phyloP scores from a whole-genome alignment of 78 protist species.

The Protostelium mycophagum region DNA sequence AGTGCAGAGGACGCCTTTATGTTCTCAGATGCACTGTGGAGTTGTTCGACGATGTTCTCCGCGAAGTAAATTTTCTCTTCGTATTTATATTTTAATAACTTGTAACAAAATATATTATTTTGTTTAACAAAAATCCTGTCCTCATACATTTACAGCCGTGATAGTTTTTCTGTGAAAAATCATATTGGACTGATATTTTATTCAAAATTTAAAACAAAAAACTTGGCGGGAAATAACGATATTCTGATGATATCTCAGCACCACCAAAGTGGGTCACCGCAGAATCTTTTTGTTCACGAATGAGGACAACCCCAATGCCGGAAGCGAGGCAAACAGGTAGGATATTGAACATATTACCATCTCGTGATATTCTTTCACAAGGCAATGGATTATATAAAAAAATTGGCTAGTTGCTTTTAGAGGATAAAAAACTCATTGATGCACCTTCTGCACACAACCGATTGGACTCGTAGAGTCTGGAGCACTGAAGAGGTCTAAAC shows the following conservation, averaged over 20 bases:
- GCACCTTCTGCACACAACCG: too few species aligned
- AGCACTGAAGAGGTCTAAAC: too few species aligned
- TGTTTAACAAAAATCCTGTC: neutral
- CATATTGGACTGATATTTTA: neutral
- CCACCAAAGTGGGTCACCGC: slow-evolving; percentile 14
- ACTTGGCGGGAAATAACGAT: too few species aligned
- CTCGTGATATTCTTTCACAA: too few species aligned
- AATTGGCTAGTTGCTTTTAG: too few species aligned
- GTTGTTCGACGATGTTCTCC: slow-evolving; percentile 66
- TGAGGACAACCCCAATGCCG: slow-evolving; percentile 16
- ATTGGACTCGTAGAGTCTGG: too few species aligned
- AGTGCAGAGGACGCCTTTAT: slow-evolving; percentile 12
- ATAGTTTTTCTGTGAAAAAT: neutral
- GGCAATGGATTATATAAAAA: too few species aligned
- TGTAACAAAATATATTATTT: neutral
- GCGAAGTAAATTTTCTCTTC: too few species aligned
- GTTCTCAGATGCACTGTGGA: slow-evolving; percentile 71
- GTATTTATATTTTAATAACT: too few species aligned
- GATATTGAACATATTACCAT: too few species aligned
- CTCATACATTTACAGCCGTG: neutral
- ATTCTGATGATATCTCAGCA: too few species aligned
- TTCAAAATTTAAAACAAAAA: neutral
- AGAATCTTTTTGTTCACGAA: slow-evolving; percentile 22
- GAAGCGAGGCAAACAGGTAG: neutral
- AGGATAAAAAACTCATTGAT: too few species aligned